Evolutionary conservation across 2,329 filamentous ascomycete species (phyloP).

Genomic region (Colletotrichum tropicicola): DNA sequence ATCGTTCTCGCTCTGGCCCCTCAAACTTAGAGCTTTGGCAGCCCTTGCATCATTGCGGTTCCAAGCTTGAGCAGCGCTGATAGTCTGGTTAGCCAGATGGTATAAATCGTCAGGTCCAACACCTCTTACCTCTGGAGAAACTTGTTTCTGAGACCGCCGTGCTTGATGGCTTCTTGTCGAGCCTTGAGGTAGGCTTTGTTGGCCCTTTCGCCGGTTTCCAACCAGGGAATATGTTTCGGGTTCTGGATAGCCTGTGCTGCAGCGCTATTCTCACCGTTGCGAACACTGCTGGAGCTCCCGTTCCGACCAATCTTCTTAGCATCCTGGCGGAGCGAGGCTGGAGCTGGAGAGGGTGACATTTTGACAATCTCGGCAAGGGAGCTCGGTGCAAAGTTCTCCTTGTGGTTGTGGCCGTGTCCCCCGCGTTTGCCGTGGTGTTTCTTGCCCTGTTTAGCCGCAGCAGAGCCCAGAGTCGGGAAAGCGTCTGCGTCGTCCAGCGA

Average conservation of each 20-base stretch:
- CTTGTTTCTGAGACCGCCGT: slow-evolving; percentile 95
- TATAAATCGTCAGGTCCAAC: not conserved
- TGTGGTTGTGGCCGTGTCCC: slow-evolving; percentile 77
- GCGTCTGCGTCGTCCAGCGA: slow-evolving; percentile 94
- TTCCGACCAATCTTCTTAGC: slow-evolving; percentile 69
- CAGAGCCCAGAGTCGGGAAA: slow-evolving; percentile 88
- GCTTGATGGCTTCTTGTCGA: slow-evolving; percentile 94
- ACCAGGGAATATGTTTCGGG: slow-evolving; percentile 94
- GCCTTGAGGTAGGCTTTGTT: slow-evolving; percentile 97
- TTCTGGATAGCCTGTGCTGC: slow-evolving; percentile 85
- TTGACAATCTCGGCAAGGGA: slow-evolving; percentile 94
- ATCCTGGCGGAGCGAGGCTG: slow-evolving; percentile 66
- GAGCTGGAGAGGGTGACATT: slow-evolving; percentile 88
- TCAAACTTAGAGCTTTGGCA: slow-evolving; percentile 91
- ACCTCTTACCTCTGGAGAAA: slow-evolving; percentile 84
- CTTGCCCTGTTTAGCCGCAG: slow-evolving; percentile 78
- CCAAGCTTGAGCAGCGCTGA: slow-evolving; percentile 95
- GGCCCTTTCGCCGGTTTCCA: slow-evolving; percentile 89
- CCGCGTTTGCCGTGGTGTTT: slow-evolving; percentile 94
- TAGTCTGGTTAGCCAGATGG: not conserved
- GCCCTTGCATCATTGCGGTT: slow-evolving; percentile 97
- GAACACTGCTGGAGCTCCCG: slow-evolving; percentile 70
- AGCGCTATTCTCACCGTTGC: slow-evolving; percentile 79
- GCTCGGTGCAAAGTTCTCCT: slow-evolving; percentile 74
- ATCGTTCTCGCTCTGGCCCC: slow-evolving; percentile 96